Percentiles rank a stretch among this genome's conserved stretches.
Conservation (phyloP, 495 filamentous ascomycete species). For the Daldinia vernicosa region DNA sequence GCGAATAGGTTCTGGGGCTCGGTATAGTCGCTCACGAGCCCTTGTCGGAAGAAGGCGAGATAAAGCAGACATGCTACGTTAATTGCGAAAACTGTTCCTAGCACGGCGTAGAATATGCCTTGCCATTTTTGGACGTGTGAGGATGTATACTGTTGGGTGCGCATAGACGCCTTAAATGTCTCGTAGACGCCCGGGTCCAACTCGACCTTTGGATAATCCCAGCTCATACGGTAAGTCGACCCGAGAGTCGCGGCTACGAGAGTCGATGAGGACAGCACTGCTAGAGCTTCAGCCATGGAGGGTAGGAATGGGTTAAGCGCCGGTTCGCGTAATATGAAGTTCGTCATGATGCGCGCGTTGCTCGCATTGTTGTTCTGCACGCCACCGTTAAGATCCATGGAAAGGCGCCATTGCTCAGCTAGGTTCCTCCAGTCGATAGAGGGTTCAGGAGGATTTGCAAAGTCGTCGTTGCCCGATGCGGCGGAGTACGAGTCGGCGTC, state of each 20-base stretch:
- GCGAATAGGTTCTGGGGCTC: conserved; percentile 78
- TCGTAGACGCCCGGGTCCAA: conserved; percentile 54
- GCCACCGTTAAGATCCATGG: conserved; percentile 68
- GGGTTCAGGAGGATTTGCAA: conserved; percentile 36
- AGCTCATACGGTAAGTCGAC: conserved; percentile 63
- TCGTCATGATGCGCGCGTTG: conserved; percentile 70
- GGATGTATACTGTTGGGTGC: conserved; percentile 69
- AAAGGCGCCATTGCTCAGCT: conserved; percentile 63
- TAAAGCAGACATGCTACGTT: conserved; percentile 70
- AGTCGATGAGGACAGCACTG: conserved; percentile 71
- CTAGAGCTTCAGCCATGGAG: conserved; percentile 71
- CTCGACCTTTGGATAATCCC: conserved; percentile 56
- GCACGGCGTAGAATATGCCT: conserved; percentile 68
- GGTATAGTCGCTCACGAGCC: conserved; percentile 74
- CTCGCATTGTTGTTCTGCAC: conserved; percentile 65
- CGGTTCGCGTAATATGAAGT: conserved; percentile 51
- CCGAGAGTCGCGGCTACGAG: conserved; percentile 62
- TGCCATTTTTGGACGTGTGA: conserved; percentile 67
- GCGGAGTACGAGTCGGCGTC: conserved; percentile 63
- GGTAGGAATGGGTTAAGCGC: conserved; percentile 56
- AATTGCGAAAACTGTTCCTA: conserved; percentile 67
- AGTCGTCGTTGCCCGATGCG: conserved; percentile 47
- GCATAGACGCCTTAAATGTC: conserved; percentile 65
- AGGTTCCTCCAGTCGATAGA: conserved; percentile 67
- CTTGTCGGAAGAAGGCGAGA: conserved; percentile 54